Conservation (phyloP, 1,284 basidiomycete genomes). For the Boletus smithii region DNA sequence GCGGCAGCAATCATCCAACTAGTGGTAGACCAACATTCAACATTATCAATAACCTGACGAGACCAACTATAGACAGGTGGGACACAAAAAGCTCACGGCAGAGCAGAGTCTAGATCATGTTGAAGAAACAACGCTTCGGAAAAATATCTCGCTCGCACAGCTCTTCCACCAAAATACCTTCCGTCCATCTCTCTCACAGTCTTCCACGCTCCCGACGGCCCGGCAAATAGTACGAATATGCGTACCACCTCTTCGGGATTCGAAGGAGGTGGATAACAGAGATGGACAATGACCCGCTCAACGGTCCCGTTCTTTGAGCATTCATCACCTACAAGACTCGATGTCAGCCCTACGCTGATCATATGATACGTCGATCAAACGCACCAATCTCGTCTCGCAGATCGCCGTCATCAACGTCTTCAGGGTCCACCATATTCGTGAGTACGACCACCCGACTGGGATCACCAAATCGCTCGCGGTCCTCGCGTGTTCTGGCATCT, state of each 20-base stretch:
- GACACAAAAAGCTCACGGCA: conserved; percentile 15
- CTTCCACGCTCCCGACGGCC: conserved; percentile 91
- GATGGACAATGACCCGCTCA: conserved; percentile 83
- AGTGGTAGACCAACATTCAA: too few species aligned
- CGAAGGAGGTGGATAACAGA: conserved; percentile 59
- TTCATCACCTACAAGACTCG: conserved; percentile 62
- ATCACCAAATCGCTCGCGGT: conserved; percentile 77
- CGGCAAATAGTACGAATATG: conserved; percentile 83
- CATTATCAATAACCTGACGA: too few species aligned
- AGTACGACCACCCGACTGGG: conserved; percentile 85
- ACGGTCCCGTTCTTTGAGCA: conserved; percentile 88
- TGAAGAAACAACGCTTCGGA: conserved; percentile 59
- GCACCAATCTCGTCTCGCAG: conserved; percentile 82
- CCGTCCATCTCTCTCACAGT: conserved; percentile 89
- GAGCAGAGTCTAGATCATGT: conserved; percentile 45
- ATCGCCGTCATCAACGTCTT: conserved; percentile 84
- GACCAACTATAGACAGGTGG: too few species aligned
- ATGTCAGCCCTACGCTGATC: conserved; percentile 5
- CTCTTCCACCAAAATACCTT: conserved; percentile 83
- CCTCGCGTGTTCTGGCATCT: conserved; percentile 68
- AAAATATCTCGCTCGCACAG: conserved; percentile 82
- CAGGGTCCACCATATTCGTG: conserved; percentile 80
- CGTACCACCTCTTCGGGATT: conserved; percentile 70
- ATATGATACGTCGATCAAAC: conserved; percentile 28
- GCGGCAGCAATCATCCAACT: too few species aligned